Conservation (phyloP, 495 filamentous ascomycete genomes). For the Podospora appendiculata region DNA sequence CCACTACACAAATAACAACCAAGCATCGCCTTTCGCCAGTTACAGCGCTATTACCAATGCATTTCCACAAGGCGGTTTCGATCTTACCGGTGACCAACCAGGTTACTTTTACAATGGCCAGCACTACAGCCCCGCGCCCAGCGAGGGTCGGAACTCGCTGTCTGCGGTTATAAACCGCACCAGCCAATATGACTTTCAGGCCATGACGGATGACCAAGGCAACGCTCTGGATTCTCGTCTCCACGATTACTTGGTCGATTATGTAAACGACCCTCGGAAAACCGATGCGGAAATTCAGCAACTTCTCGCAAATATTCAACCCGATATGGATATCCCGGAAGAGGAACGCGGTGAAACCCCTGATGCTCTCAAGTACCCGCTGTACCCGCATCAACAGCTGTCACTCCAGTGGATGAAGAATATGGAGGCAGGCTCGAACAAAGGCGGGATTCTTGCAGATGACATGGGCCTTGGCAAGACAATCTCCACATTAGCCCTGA, state of each 20-base stretch:
- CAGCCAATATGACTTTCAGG: constrained; percentile 14
- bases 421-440: constrained; percentile 69
- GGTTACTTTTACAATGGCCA: neutral
- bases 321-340: constrained; percentile 59
- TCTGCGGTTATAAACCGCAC: constrained; percentile 13
- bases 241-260: constrained; percentile 27
- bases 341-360: constrained; percentile 68
- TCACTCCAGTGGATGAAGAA: constrained; percentile 76
- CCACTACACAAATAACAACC: neutral
- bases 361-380: constrained; percentile 54
- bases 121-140: neutral
- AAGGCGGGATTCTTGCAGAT: constrained; percentile 80
- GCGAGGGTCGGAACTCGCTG: too few species aligned
- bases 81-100: neutral
- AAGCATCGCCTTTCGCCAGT: neutral
- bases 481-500: constrained; percentile 77
- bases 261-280: constrained; percentile 48
- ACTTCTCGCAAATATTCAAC: constrained; percentile 64
- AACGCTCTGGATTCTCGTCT: constrained; percentile 16
- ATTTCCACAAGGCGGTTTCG: neutral
- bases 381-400: constrained; percentile 80
- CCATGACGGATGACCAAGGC: constrained; percentile 18
- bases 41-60: neutral
- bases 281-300: constrained; percentile 58
- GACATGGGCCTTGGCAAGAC: constrained; percentile 98